Conservation (phyloP, 2,329 filamentous ascomycete species). For the Pyrenophora seminiperda region DNA sequence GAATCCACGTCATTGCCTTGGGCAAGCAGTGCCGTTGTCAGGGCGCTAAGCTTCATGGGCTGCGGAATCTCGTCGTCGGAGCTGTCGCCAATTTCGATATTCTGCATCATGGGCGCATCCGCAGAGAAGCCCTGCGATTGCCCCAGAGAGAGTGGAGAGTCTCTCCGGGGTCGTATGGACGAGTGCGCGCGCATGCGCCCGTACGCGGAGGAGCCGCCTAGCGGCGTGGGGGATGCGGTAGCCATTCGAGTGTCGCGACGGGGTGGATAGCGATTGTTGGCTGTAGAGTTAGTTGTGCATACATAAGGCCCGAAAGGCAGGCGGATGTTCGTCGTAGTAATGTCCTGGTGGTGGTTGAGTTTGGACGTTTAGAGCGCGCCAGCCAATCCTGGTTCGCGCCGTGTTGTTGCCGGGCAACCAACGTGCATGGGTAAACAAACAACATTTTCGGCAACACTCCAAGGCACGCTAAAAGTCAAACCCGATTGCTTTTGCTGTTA, state of each 20-base stretch:
- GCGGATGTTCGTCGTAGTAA: slow-evolving; percentile 44
- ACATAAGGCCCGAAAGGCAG: slow-evolving; percentile 43
- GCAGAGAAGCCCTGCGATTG: slow-evolving; percentile 54
- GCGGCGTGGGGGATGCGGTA: slow-evolving; percentile 48
- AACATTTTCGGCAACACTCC: neutral
- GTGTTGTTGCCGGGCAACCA: slow-evolving; percentile 37
- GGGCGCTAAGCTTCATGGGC: slow-evolving; percentile 90
- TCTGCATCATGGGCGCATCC: slow-evolving; percentile 54
- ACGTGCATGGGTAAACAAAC: slow-evolving; percentile 19
- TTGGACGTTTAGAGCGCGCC: slow-evolving; percentile 30
- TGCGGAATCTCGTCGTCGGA: slow-evolving; percentile 89
- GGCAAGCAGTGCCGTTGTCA: slow-evolving; percentile 80
- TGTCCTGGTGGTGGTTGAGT: slow-evolving; percentile 33
- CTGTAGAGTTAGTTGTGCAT: slow-evolving; percentile 47
- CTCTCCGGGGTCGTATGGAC: slow-evolving; percentile 47
- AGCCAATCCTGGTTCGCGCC: slow-evolving; percentile 30
- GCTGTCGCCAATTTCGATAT: slow-evolving; percentile 72
- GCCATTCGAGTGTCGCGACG: slow-evolving; percentile 39
- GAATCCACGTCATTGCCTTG: slow-evolving; percentile 52
- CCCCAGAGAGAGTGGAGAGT: slow-evolving; percentile 54
- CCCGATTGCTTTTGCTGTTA: too few relatives aligned
- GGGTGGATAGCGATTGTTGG: slow-evolving; percentile 47
- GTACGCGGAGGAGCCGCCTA: slow-evolving; percentile 44
- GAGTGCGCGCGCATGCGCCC: slow-evolving; percentile 47
- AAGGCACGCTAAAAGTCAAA: too few relatives aligned